Evolutionary conservation across 495 filamentous ascomycete genomes (phyloP), one percentile per base, ranked within the genome.

Genomic region (Aspergillus homomorphus): DNA sequence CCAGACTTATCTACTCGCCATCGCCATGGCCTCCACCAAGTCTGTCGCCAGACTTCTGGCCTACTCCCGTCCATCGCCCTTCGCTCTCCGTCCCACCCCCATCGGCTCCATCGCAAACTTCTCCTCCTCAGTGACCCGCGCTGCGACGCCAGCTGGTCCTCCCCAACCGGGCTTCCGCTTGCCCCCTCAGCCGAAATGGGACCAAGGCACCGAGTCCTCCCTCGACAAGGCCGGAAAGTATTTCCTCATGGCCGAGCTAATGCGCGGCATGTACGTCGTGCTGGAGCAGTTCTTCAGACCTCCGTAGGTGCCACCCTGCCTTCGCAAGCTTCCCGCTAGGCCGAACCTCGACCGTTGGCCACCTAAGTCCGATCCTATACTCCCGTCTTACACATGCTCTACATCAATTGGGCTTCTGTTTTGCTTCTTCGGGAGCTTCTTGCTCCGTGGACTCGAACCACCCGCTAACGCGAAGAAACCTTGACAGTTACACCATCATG

Each of bases 271-370:
- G 95, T 98, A 96, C 69, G 89, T 98, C 53, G 87, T 94, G 72
- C 69, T 98, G 73, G 94, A 98, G 84, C 93, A 98, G 78, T 98
- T 88, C 83, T 98, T 98, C 81, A 78, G 94, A 70, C 89, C 94
- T 71, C 94, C 94, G 89, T 96, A 76, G 85, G 91, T 91, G 42
- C 59, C 58, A 12, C 38, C 24, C 49, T 45, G 21, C 50, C 45
- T 49, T 45, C 23, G 30, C 43, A 22, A 53, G 10, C 50, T 56
- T 14, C 22, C 33, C 33, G 33, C 33, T 14, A 38, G 33, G 2
- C 33, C 33, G 33, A 38, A 5, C 33, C 33, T 38, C 33, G 33
- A 38, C 33, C 7, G 12, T 38, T 5, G 33, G 33, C 33, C 6
- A 38, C 33, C 15, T 12, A 38, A 38, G 33, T 12, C 33, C 12